Percentiles rank a stretch among this genome's conserved stretches.
phyloP scores from a whole-genome alignment of 106 monocot genomes.

The Dendrobium officinale region DNA sequence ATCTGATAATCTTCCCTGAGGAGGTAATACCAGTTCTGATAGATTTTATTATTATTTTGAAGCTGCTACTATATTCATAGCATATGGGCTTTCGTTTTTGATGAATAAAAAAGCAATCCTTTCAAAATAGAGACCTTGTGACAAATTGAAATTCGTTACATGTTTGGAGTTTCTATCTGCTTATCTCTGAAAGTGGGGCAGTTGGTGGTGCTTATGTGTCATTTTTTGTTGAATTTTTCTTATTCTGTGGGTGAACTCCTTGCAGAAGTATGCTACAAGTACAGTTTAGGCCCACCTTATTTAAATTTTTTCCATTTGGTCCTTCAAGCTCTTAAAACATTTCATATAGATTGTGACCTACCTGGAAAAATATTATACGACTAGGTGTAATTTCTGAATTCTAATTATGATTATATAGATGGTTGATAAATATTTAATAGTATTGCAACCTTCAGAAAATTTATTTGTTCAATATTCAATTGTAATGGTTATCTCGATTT shows the following conservation, averaged over 20 bases:
- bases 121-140: neutral
- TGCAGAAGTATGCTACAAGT: neutral
- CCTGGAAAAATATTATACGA: neutral
- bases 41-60: neutral
- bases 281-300: neutral
- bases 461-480: neutral
- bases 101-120: neutral
- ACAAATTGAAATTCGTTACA: neutral
- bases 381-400: neutral
- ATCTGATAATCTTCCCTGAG: neutral
- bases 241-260: neutral
- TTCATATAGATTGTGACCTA: neutral
- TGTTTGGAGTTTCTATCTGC: neutral
- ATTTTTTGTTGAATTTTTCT: neutral
- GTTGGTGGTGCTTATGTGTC: too few relatives aligned
- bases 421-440: neutral
- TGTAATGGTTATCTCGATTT: neutral
- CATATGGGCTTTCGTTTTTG: neutral
- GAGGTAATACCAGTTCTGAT: neutral
- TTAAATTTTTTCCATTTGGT: neutral
- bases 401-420: neutral
- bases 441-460: neutral
- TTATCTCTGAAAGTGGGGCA: neutral
- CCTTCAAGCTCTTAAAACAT: neutral
- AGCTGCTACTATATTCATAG: neutral